Conservation (phyloP, 305 asterid species). For the Fraxinus sp. region DNA sequence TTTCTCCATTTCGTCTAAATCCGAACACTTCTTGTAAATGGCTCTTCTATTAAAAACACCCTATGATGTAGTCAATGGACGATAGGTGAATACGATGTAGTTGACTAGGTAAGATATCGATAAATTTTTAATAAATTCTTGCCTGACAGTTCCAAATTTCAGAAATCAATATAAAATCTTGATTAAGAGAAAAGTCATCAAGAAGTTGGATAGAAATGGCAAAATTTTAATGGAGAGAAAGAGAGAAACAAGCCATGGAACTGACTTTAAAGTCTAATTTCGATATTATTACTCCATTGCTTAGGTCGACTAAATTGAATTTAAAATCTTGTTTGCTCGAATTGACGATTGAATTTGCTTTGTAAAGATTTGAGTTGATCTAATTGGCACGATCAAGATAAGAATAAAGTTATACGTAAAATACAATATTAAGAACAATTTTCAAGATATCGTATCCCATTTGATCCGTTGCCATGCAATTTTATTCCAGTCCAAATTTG, state of each 20-base stretch:
- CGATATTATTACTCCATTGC: background rate
- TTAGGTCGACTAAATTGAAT: too few relatives aligned
- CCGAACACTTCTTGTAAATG: background rate
- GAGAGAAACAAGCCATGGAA: background rate
- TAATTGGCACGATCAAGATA: background rate
- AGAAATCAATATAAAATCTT: background rate
- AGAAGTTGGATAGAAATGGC: constrained; percentile 25
- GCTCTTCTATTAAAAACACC: background rate
- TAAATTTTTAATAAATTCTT: constrained; percentile 3
- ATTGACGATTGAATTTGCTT: too few relatives aligned
- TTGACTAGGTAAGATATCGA: background rate
- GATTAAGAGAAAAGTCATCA: background rate
- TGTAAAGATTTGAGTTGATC: background rate
- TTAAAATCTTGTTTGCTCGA: too few relatives aligned
- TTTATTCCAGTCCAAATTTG: background rate
- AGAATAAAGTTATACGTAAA: background rate
- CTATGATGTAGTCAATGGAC: background rate
- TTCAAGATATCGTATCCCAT: too few relatives aligned
- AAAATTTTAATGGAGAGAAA: constrained; percentile 12
- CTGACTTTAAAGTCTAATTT: too few relatives aligned
- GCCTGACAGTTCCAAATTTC: background rate
- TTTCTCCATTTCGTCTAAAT: constrained; percentile 26
- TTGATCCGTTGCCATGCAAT: background rate
- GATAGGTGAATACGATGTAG: background rate
- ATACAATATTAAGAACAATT: too few relatives aligned